Base-by-base conservation (phyloP, 257 asterid genomes). In the Dorcoceras hygrometricum region DNA sequence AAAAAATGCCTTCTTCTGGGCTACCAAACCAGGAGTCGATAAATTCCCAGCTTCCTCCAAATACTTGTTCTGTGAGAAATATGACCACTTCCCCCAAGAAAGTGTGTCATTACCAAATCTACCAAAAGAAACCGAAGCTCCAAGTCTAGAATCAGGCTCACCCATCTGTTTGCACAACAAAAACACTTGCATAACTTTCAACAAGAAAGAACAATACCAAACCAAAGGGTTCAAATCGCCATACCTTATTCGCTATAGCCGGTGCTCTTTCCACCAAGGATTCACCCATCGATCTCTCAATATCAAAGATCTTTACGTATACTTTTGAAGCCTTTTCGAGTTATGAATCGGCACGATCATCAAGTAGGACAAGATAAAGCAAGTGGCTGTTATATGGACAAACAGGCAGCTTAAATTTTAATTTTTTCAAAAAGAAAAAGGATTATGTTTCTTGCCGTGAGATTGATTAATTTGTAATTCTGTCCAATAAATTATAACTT, bases 71-170 rank as follows among this genome's bases (percentile, higher is more conserved):
- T 91, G 95, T 14, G 97, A 90, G 71, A 93, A 93, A 25, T 96
- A 80, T 16, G 98, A 93, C 94, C 95, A 93, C 70, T 88, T 93
- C 79, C 90, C 98, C 98, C 96, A 93, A 39, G 97, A 81, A 68
- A 93, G 95, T 58, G 81, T 83, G 79, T 89, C 95, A 26, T 82
- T 82, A 76, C 86, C 95, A 62, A 89, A 93, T 75, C 90, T 84
- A 73, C 98, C 97, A 62, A 93, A 93, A 0, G 98, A 93, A 75
- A 92, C 91, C 26, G 98, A 89, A 22, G 83, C 93, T 67, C 90
- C 96, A 69, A 92, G 83, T 36, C 82, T 70, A 72, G 79, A 77
- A 72, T 70, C 80, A 63, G 88, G 70, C 68, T 86, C 88, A 65
- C 83, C 90, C 98, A 93, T 93, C 98, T 89, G 87, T 67, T 70